Conservation (phyloP, 257 asterid genomes). For the Petrea volubilis region DNA sequence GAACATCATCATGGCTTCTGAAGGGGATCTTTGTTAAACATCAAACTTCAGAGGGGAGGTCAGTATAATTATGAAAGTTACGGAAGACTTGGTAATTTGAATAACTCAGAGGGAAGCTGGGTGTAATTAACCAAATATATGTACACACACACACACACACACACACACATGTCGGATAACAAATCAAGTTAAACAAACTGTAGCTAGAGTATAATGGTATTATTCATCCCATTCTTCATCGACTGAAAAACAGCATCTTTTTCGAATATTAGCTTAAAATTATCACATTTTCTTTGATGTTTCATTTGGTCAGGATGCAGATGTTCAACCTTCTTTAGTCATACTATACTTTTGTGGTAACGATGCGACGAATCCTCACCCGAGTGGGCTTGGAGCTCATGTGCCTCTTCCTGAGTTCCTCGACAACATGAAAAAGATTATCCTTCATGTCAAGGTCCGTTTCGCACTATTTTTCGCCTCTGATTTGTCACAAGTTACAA, state of each 20-base stretch:
- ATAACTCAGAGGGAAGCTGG: too few species aligned
- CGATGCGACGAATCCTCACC: conserved; percentile 54
- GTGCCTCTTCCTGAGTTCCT: conserved; percentile 73
- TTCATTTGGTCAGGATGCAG: conserved; percentile 55
- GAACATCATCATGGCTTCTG: too few species aligned
- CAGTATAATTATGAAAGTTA: too few species aligned
- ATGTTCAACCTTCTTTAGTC: conserved; percentile 63
- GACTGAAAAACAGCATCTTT: too few species aligned
- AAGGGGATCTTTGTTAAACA: too few species aligned
- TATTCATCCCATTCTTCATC: not conserved
- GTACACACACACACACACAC: not conserved
- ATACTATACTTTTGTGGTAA: conserved; percentile 69
- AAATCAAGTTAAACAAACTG: not conserved
- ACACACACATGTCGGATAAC: too few species aligned
- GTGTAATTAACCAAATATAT: too few species aligned
- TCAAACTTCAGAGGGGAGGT: too few species aligned
- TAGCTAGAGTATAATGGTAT: too few species aligned
- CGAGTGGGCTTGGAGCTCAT: conserved; percentile 50
- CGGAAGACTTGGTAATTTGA: too few species aligned
- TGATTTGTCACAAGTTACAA: not conserved
- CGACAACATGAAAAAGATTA: conserved; percentile 58
- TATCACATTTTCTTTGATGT: too few species aligned
- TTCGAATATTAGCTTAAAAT: too few species aligned
- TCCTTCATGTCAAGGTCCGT: conserved; percentile 54
- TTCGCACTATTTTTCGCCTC: not conserved